A percentile compares a stretch with the other conserved stretches of the same genome.
Evolutionary conservation across 129 eudicot genomes (phyloP).

Genomic region (Artemisia tridentata): DNA sequence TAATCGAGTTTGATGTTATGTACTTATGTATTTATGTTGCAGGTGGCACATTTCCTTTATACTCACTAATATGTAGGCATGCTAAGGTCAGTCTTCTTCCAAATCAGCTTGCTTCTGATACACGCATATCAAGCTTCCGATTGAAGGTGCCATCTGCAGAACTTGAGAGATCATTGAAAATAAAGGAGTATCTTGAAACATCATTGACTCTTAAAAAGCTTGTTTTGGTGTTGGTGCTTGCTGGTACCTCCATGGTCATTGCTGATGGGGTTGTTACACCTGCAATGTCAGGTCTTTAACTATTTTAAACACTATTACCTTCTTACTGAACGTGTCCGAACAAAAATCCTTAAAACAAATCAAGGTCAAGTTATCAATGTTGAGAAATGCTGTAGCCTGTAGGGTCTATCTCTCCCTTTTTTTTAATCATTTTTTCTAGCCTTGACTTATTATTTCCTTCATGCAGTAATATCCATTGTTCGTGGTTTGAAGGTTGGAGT

Average conservation of each 20-base stretch:
- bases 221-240: conserved; percentile 82
- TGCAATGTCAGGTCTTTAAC: conserved; percentile 83
- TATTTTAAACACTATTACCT: background rate
- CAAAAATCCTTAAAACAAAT: background rate
- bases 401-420: background rate
- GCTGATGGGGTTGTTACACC: conserved; percentile 98
- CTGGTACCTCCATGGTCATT: conserved; percentile 95
- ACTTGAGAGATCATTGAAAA: conserved; percentile 85
- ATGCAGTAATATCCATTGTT: conserved; percentile 91
- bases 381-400: background rate
- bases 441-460: conserved; percentile 19
- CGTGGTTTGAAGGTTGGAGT: conserved; percentile 84
- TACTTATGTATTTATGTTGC: conserved; percentile 16
- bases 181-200: conserved; percentile 81
- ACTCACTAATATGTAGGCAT: conserved; percentile 92
- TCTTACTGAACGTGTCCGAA: conserved; percentile 3
- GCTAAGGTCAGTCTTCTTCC: conserved; percentile 95
- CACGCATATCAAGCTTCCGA: conserved; percentile 92
- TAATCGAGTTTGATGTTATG: no score
- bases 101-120: conserved; percentile 89
- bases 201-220: conserved; percentile 73
- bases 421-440: background rate
- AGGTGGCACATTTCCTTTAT: conserved; percentile 98
- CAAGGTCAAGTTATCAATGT: conserved; percentile 9
- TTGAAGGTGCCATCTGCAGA: conserved; percentile 92